Conservation (phyloP, 2,329 filamentous ascomycete species). For the Sordariomycetes sp. region DNA sequence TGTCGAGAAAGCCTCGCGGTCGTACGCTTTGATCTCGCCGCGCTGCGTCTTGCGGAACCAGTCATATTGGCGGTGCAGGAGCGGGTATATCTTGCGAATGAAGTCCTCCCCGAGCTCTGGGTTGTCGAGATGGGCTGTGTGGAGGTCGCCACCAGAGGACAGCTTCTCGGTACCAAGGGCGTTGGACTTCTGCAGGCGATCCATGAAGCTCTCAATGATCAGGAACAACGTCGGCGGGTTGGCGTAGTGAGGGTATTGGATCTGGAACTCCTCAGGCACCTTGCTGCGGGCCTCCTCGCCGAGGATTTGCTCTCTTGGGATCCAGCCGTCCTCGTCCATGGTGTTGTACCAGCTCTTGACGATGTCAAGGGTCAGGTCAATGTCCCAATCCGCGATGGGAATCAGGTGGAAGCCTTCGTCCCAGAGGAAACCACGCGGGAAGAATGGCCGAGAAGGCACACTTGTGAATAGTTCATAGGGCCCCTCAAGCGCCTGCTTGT, state of each 20-base stretch:
- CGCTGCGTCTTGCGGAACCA: conserved; percentile 93
- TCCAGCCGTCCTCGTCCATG: conserved; percentile 97
- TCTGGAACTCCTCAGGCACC: conserved; percentile 85
- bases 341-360: conserved; percentile 92
- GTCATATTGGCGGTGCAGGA: conserved; percentile 79
- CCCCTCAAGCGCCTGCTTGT: conserved; percentile 62
- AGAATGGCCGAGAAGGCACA: conserved; percentile 89
- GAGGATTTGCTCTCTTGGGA: conserved; percentile 90
- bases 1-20: conserved; percentile 77
- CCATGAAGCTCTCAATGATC: conserved; percentile 74
- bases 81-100: conserved; percentile 71
- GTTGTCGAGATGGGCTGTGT: conserved; percentile 59
- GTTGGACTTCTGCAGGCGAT: conserved; percentile 57
- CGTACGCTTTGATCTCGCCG: conserved; percentile 85
- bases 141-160: conserved; percentile 40
- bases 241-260: conserved; percentile 94
- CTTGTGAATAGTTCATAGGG: conserved; percentile 85
- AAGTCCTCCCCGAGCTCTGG: conserved; percentile 60
- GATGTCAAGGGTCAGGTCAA: conserved; percentile 78
- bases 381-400: conserved; percentile 88
- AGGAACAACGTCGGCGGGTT: conserved; percentile 95
- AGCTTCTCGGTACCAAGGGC: conserved; percentile 35
- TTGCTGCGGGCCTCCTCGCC: conserved; percentile 89
- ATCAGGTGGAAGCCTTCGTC: conserved; percentile 95
- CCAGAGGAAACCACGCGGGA: conserved; percentile 94